These are phyloP conservation scores for Phellopilus nigrolimitatus DNA, from an alignment of 1,284 basidiomycete genomes.

Conservation along the genomic window DNA sequence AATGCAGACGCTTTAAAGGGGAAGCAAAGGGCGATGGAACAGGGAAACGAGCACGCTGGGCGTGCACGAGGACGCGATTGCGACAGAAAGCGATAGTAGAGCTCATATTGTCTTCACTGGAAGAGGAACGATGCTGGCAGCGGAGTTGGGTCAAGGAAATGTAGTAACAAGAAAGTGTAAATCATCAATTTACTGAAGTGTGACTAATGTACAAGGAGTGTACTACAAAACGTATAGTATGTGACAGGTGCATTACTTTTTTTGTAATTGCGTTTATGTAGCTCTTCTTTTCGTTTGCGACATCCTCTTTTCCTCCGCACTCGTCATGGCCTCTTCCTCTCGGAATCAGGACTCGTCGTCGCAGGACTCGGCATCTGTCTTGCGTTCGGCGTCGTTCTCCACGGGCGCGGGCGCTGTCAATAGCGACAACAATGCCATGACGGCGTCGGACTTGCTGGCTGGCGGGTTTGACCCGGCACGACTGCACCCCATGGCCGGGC, in stretches of 20 bases:
- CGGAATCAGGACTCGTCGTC: conserved; percentile 25
- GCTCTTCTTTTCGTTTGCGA: background rate
- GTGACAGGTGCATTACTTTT: background rate
- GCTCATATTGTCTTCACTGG: conserved; percentile 14
- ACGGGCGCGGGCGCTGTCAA: conserved; percentile 34
- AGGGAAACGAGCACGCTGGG: background rate
- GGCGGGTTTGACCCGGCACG: conserved; percentile 84
- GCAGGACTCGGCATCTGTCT: conserved; percentile 44
- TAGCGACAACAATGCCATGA: conserved; percentile 51
- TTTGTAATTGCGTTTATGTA: conserved; percentile 6
- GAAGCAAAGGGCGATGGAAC: background rate
- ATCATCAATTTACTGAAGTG: background rate
- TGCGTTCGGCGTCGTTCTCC: conserved; percentile 55
- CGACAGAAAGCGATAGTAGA: conserved; percentile 2
- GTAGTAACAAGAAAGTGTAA: too few relatives aligned
- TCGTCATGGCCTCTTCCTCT: conserved; percentile 20
- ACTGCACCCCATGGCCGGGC: conserved; percentile 85
- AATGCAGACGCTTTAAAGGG: conserved; percentile 11
- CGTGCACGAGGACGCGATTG: conserved; percentile 3
- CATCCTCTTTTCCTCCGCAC: background rate
- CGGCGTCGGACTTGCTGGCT: conserved; percentile 80
- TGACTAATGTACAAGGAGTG: background rate
- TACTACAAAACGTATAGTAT: background rate
- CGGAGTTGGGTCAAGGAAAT: background rate
- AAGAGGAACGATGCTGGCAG: background rate